A percentile compares a stretch with the other conserved stretches of the same genome.
Evolutionary conservation across 2,329 filamentous ascomycete species (phyloP).

Genomic region (Coniochaeta sp.): DNA sequence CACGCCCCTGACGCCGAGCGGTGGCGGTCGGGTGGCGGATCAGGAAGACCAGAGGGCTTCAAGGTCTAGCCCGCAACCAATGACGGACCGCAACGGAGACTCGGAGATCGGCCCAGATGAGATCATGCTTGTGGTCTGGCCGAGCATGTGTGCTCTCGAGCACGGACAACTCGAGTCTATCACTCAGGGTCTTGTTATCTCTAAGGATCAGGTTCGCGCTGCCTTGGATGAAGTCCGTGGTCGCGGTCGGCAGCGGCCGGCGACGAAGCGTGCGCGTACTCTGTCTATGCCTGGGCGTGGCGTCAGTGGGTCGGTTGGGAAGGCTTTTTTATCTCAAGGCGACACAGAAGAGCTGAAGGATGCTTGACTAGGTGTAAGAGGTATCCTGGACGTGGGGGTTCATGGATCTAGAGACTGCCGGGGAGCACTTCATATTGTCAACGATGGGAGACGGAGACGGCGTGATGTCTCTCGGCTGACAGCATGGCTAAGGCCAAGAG

Average conservation of each 20-base stretch:
- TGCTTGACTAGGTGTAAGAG: not conserved
- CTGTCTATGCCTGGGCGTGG: slow-evolving; percentile 15
- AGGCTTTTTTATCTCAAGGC: slow-evolving; percentile 2
- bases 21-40: not conserved
- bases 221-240: slow-evolving; percentile 19
- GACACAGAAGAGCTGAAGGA: not conserved
- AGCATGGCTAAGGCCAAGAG: too few species aligned
- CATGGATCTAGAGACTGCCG: not conserved
- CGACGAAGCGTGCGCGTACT: slow-evolving; percentile 10
- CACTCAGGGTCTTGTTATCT: slow-evolving; percentile 25
- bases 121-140: slow-evolving; percentile 27
- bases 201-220: slow-evolving; percentile 24
- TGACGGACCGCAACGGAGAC: slow-evolving; percentile 8
- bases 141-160: slow-evolving; percentile 25
- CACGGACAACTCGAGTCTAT: slow-evolving; percentile 24
- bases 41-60: not conserved
- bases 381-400: not conserved
- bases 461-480: not conserved
- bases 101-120: slow-evolving; percentile 21
- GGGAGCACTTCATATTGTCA: not conserved
- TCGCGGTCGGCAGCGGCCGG: slow-evolving; percentile 4
- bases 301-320: not conserved
- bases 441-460: not conserved
- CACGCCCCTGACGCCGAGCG: not conserved
- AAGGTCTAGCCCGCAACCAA: not conserved